Conservation (phyloP, 768 basidiomycete genomes). For the Boletus sp. region DNA sequence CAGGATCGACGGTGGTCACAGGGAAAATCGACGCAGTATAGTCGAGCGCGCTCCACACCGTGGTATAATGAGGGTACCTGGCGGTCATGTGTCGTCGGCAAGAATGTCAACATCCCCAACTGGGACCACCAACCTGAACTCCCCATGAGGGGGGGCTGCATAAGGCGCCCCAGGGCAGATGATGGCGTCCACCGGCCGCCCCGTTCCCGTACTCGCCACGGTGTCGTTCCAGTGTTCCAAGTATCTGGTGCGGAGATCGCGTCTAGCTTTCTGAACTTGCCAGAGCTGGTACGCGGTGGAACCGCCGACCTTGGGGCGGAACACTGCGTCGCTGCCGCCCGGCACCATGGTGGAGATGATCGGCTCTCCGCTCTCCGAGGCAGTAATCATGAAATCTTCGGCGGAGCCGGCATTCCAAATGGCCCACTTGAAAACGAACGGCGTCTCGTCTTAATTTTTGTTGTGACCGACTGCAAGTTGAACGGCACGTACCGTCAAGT, state of each 20-base stretch:
- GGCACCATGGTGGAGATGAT: constrained; percentile 47
- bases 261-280: constrained; percentile 55
- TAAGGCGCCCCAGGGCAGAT: constrained; percentile 62
- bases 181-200: constrained; percentile 74
- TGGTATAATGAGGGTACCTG: constrained; percentile 54
- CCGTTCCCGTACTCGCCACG: constrained; percentile 52
- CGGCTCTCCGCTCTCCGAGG: constrained; percentile 52
- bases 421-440: constrained; percentile 24
- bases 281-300: constrained; percentile 62
- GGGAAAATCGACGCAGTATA: constrained; percentile 63
- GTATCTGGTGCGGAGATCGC: constrained; percentile 52
- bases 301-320: constrained; percentile 27
- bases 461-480: not conserved
- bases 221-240: constrained; percentile 64
- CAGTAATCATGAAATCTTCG: constrained; percentile 44
- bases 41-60: constrained; percentile 69
- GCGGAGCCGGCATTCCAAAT: constrained; percentile 49
- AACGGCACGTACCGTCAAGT: constrained; percentile 40
- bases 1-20: constrained; percentile 56
- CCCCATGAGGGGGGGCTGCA: constrained; percentile 63
- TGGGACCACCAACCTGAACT: constrained; percentile 41
- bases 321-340: constrained; percentile 26
- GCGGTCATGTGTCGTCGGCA: not conserved
- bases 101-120: not conserved
- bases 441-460: not conserved